A percentile compares a stretch with the other conserved stretches of the same genome.
phyloP scores from a whole-genome alignment of 2,329 filamentous ascomycete genomes.

The Plenodomus tracheiphilus region DNA sequence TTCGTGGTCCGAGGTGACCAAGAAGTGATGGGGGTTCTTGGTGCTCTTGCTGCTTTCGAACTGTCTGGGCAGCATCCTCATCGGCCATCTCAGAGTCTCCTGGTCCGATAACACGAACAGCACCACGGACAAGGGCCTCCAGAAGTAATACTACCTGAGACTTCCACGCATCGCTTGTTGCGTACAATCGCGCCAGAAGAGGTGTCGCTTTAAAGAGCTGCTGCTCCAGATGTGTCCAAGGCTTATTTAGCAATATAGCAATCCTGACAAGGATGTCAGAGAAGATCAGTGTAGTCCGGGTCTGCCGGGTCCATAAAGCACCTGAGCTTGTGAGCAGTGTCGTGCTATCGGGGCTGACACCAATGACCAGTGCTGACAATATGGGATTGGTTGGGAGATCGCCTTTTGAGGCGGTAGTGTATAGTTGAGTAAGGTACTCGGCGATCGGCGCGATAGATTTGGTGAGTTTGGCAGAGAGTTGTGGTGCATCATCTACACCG shows the following conservation, averaged over 20 bases:
- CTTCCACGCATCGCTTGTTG: conserved; percentile 67
- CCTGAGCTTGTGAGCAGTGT: conserved; percentile 51
- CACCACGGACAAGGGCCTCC: conserved; percentile 71
- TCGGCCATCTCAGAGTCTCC: conserved; percentile 10
- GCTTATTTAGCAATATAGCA: conserved; percentile 64
- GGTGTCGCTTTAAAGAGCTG: conserved; percentile 82
- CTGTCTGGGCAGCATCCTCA: conserved; percentile 5
- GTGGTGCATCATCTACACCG: conserved; percentile 67
- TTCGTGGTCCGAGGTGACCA: conserved; percentile 80
- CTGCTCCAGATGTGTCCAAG: conserved; percentile 69
- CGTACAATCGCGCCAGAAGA: conserved; percentile 75
- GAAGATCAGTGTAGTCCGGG: conserved; percentile 66
- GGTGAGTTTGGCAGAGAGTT: conserved; percentile 57
- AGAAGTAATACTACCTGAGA: conserved; percentile 69
- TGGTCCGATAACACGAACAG: conserved; percentile 59
- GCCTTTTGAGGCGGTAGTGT: conserved; percentile 70
- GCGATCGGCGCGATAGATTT: conserved; percentile 72
- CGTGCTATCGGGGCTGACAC: conserved; percentile 36
- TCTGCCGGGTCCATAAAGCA: conserved; percentile 60
- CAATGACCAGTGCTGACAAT: conserved; percentile 68
- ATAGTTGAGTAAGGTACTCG: conserved; percentile 73
- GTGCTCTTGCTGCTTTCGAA: conserved; percentile 9
- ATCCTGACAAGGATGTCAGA: conserved; percentile 72
- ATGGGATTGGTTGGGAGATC: conserved; percentile 78
- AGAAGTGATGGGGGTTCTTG: conserved; percentile 87